Conservation (phyloP, 352 stramenopile genomes). For the Phytophthora multivora region DNA sequence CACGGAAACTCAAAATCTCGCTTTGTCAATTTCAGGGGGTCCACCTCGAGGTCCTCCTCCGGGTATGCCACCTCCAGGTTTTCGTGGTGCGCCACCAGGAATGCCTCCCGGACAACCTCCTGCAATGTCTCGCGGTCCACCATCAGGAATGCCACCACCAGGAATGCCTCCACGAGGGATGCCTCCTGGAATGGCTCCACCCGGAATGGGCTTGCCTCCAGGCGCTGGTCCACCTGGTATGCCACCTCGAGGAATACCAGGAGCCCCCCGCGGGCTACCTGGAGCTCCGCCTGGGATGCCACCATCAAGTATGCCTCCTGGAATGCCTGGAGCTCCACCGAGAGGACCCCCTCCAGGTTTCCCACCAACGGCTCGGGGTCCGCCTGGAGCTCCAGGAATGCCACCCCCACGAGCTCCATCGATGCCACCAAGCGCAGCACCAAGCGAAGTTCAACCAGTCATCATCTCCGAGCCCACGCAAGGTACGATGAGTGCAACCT, state of each 20-base stretch:
- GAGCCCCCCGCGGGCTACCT: slow-evolving; percentile 16
- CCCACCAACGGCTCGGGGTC: slow-evolving; percentile 15
- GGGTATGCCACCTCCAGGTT: neutral
- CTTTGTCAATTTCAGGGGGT: slow-evolving; percentile 13
- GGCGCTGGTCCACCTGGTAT: slow-evolving; percentile 27
- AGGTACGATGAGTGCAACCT: slow-evolving; percentile 9
- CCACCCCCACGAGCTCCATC: slow-evolving; percentile 12
- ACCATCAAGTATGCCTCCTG: slow-evolving; percentile 27
- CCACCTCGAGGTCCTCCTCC: slow-evolving; percentile 21
- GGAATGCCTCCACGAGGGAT: slow-evolving; percentile 42
- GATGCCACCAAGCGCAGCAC: slow-evolving; percentile 8
- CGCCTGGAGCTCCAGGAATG: slow-evolving; percentile 17
- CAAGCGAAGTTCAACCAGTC: slow-evolving; percentile 4
- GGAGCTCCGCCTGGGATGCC: slow-evolving; percentile 28
- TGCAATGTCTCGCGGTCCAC: slow-evolving; percentile 20
- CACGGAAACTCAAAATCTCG: neutral
- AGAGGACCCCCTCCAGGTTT: slow-evolving; percentile 21
- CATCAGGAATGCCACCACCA: slow-evolving; percentile 47
- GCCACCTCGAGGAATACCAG: slow-evolving; percentile 26
- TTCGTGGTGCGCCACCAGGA: slow-evolving; percentile 6
- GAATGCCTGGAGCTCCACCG: slow-evolving; percentile 19
- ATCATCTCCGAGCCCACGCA: slow-evolving; percentile 4
- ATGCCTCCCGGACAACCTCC: slow-evolving; percentile 22
- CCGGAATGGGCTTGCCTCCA: slow-evolving; percentile 21
- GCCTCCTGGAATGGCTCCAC: slow-evolving; percentile 22